Conservation (phyloP, 2,329 filamentous ascomycete genomes). For the Lachnum nothofagi region DNA sequence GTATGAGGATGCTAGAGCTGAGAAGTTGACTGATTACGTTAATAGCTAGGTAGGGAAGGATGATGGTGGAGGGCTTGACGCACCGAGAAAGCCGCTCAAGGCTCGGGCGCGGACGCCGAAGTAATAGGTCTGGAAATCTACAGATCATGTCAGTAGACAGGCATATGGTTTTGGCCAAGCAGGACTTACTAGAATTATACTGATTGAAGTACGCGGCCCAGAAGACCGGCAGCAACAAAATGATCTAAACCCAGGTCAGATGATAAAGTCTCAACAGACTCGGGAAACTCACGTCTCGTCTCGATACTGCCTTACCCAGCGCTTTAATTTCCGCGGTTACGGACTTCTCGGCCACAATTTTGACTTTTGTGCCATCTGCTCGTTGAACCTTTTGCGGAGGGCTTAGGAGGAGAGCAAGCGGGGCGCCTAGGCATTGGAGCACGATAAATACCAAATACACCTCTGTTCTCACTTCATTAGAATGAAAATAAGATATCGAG, state of each 20-base stretch:
- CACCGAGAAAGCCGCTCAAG: constrained; percentile 41
- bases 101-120: constrained; percentile 39
- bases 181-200: constrained; percentile 37
- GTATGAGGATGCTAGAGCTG: constrained; percentile 40
- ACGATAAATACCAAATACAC: constrained; percentile 68
- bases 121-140: constrained; percentile 38
- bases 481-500: too few relatives aligned
- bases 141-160: neutral
- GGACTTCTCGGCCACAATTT: constrained; percentile 51
- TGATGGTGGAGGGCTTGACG: neutral
- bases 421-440: constrained; percentile 59
- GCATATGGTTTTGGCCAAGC: too few relatives aligned
- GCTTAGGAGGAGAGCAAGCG: constrained; percentile 60
- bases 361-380: constrained; percentile 58
- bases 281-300: constrained; percentile 27
- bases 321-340: constrained; percentile 55
- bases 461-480: too few relatives aligned
- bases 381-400: constrained; percentile 58
- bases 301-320: constrained; percentile 37
- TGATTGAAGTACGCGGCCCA: constrained; percentile 35
- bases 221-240: constrained; percentile 36
- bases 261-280: neutral
- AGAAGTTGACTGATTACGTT: constrained; percentile 30
- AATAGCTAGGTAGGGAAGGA: neutral
- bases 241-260: constrained; percentile 29